Evolutionary conservation across 345 rosid genomes (phyloP), one percentile per base, ranked within the genome.

Genomic region (Laguncularia racemosa): DNA sequence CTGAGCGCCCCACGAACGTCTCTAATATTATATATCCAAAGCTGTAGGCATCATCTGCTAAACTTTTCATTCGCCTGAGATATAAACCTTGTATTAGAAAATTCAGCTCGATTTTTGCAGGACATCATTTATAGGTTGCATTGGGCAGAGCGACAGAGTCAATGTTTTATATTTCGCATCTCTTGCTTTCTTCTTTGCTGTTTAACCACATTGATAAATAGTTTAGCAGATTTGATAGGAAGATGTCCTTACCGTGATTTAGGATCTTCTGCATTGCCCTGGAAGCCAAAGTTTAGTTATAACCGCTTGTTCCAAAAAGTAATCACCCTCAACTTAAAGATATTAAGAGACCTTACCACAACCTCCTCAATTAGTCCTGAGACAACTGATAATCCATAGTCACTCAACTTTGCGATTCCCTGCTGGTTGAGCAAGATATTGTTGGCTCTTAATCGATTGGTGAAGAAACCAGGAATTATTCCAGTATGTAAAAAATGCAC

Each of bases 401-500:
- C 95, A 33, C 89, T 81, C 61, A 87, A 65, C 79, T 87, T 87
- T 4, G 91, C 85, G 55, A 78, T 71, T 19, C 81, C 71, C 63
- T 84, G 79, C 44, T 78, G 78, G 57, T 80, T 77, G 20, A 87
- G 78, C 83, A 87, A 75, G 60, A 87, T 73, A 58, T 78, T 82
- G 47, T 84, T 76, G 28, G 77, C 69, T 76, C 84, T 87, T 66
- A 87, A 70, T 16, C 83, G 63, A 61, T 87, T 87, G 68, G 81
- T 82, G 60, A 78, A 84, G 71, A 84, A 87, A 33, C 95, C 95
- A 9, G 95, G 91, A 58, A 87, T 84, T 17, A 87, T 85, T 66
- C 91, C 95, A 40, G 91, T 87, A 50, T 87, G 95, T 63, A 87
- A 78, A 76, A 82, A 87, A 55, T 82, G 91, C 53, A 84, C 85